These are phyloP conservation scores for Ascochyta lentis DNA, from an alignment of 2,329 filamentous ascomycete genomes.

Conservation along the genomic window DNA sequence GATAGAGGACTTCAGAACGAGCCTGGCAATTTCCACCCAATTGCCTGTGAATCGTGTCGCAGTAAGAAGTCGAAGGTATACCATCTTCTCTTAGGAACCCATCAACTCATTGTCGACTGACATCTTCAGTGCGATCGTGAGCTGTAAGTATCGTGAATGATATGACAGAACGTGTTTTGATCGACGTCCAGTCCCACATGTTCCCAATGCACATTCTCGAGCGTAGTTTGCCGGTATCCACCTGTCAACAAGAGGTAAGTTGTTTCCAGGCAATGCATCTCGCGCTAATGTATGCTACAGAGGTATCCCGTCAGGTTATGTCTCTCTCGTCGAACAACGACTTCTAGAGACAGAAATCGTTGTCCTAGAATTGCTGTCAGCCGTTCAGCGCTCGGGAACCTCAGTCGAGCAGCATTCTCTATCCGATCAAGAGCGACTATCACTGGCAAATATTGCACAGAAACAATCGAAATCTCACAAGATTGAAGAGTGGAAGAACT, in stretches of 20 bases:
- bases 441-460: slow-evolving; percentile 15
- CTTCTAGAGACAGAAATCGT: slow-evolving; percentile 32
- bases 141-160: slow-evolving; percentile 1
- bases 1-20: slow-evolving; percentile 14
- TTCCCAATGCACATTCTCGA: slow-evolving; percentile 24
- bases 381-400: slow-evolving; percentile 15
- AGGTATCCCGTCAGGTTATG: slow-evolving; percentile 33
- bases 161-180: neutral
- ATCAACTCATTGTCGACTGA: slow-evolving; percentile 3
- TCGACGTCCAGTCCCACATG: slow-evolving; percentile 18
- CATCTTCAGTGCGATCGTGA: slow-evolving; percentile 26
- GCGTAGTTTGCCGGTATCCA: slow-evolving; percentile 25
- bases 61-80: slow-evolving; percentile 37
- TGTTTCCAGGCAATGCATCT: neutral
- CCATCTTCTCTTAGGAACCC: too few relatives aligned
- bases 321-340: slow-evolving; percentile 30
- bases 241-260: slow-evolving; percentile 30
- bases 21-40: slow-evolving; percentile 22
- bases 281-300: slow-evolving; percentile 5
- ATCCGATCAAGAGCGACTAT: slow-evolving; percentile 12
- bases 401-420: slow-evolving; percentile 16
- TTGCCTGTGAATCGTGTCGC: slow-evolving; percentile 34
- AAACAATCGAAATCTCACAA: slow-evolving; percentile 29
- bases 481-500: slow-evolving; percentile 30
- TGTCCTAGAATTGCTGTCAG: slow-evolving; percentile 26